Evolutionary conservation across 345 rosid species (phyloP), one percentile per base, ranked within the genome.

Genomic region (Lepidium sativum): DNA sequence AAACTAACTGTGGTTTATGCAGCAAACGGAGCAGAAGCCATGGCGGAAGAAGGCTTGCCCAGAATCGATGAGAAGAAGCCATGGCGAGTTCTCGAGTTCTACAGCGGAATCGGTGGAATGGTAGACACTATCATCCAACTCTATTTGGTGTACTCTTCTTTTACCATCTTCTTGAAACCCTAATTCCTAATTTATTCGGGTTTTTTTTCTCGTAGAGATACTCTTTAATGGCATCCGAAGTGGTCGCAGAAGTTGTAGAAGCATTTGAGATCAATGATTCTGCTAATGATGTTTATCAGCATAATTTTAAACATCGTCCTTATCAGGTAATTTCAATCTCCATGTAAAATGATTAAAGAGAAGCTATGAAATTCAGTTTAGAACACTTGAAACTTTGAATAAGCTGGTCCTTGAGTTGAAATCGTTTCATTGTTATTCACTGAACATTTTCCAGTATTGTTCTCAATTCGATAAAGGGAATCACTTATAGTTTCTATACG

Each of bases 41-140:
- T 82, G 83, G 83, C 73, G 74, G 72, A 70, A 17, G 67, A 63
- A 48, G 12, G 43, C 42, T 45, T 51, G 53, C 38, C 35, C 54
- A 58, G 47, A 72, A 34, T 27, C 13, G 79, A 71, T 15, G 78
- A 70, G 60, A 67, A 81, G 68, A 65, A 81, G 67, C 86, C 83
- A 74, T 81, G 91, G 89, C 72, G 91, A 80, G 86, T 83, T 52
- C 89, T 92, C 59, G 98, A 92, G 63, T 92, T 92, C 84, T 86
- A 84, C 83, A 92, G 90, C 27, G 98, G 98, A 43, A 75, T 92
- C 37, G 96, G 95, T 49, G 98, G 92, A 61, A 83, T 92, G 96
- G 95, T 91, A 83, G 81, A 45, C 16, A 16, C 16, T 65, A 60
- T 65, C 54, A 35, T 16, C 31, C 9, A 13, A 25, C 25, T 29